Base-by-base conservation (phyloP, 305 asterid genomes). In the Fraxinus greggii region DNA sequence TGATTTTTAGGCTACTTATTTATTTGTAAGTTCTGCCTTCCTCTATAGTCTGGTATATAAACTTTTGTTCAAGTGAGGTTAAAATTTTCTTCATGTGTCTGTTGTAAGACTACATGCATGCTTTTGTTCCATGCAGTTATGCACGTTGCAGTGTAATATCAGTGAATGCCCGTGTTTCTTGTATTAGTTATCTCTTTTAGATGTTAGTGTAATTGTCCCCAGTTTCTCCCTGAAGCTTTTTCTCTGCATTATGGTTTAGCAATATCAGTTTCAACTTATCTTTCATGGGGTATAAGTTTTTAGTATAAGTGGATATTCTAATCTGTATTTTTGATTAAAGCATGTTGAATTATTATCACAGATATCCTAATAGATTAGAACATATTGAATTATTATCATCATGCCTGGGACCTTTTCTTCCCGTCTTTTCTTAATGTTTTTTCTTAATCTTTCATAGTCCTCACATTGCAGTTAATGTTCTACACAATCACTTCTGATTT, bases 1-100 rank as follows among this genome's bases (percentile, higher is more conserved):
- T 32, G 59, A 65, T 10, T 26, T 65, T 69, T 51, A 17, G 74
- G 38, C 72, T 76, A 69, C 40, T 67, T 24, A 59, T 72, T 42
- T 28, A 78, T 79, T 76, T 83, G 56, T 17, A 35, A 76, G 80
- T 40, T 76, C 67, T 40, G 83, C 75, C 72, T 69, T 78, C 80
- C 80, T 74, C 36, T 26, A 56, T 77, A 35, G 76, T 42, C 29
- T 21, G 72, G 84, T 65, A 59, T 7, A 24, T 56, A 9, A 65
- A 40, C 23, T 40, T 77, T 81, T 70, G 42, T 17, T 70, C 42
- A 17, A 70, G 75, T 32, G 26, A 17, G 45, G 42, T 70, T 70
- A 70, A 70, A 17, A 29, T 69, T 69, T 17, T 69, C 75, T 69
- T 69, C 38, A 15, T 31, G 35, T 1, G 1, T 63, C 73, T 65